phyloP scores from a whole-genome alignment of 1,284 basidiomycete genomes.

The Athelia psychrophila region DNA sequence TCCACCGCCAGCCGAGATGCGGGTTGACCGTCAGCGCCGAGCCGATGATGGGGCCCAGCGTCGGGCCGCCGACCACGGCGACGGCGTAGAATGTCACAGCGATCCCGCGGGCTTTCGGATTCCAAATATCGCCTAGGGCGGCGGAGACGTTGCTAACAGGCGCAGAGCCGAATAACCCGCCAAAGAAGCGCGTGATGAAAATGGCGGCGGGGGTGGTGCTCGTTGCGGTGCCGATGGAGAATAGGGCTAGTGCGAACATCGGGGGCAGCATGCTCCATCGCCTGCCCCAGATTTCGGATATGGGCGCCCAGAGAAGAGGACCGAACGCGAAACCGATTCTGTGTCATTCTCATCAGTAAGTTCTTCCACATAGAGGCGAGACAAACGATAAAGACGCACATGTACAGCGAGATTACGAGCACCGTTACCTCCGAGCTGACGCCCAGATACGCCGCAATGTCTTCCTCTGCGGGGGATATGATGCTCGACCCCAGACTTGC shows the following conservation, averaged over 20 bases:
- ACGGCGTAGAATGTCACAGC: slow-evolving; percentile 33
- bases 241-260: neutral
- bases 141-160: slow-evolving; percentile 35
- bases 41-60: slow-evolving; percentile 25
- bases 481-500: slow-evolving; percentile 4
- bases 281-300: neutral
- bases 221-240: slow-evolving; percentile 16
- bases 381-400: no score
- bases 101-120: slow-evolving; percentile 26
- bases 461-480: slow-evolving; percentile 23
- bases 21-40: slow-evolving; percentile 3
- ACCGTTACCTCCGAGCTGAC: no score
- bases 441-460: no score
- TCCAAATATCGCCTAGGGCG: slow-evolving; percentile 35
- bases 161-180: slow-evolving; percentile 22
- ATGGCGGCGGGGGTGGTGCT: slow-evolving; percentile 28
- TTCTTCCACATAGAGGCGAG: no score
- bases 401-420: no score
- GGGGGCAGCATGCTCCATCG: neutral
- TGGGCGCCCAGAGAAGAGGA: neutral
- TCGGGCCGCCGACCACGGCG: slow-evolving; percentile 22
- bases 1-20: slow-evolving; percentile 32
- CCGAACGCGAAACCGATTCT: neutral
- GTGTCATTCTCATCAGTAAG: no score
- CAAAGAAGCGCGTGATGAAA: slow-evolving; percentile 30